Conservation (phyloP, 2,329 filamentous ascomycete species). For the Pestalotiopsis sp. region DNA sequence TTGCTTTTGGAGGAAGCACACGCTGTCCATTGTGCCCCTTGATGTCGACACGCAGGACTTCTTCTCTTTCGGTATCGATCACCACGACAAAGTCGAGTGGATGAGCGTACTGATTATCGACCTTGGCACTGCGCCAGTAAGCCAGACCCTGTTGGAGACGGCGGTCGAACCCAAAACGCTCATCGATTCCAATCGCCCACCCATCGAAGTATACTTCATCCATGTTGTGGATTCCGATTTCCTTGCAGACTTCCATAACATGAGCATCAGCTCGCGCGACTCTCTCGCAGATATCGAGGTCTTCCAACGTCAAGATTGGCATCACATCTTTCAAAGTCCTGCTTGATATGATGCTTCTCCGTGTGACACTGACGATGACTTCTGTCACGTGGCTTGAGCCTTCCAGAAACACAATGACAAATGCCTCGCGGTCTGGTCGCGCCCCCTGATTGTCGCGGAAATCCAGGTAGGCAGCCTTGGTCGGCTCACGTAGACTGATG, state of each 20-base stretch:
- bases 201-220: constrained; percentile 82
- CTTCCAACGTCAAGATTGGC: constrained; percentile 72
- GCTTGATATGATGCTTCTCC: constrained; percentile 41
- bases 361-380: constrained; percentile 52
- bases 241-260: constrained; percentile 76
- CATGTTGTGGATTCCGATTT: constrained; percentile 80
- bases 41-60: constrained; percentile 49
- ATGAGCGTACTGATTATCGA: constrained; percentile 73
- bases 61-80: constrained; percentile 47
- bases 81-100: constrained; percentile 48
- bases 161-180: constrained; percentile 72
- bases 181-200: constrained; percentile 83
- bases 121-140: constrained; percentile 75
- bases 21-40: constrained; percentile 34
- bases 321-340: constrained; percentile 50
- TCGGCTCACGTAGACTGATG: constrained; percentile 67
- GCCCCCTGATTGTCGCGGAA: constrained; percentile 54
- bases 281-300: constrained; percentile 74
- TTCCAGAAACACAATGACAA: constrained; percentile 49
- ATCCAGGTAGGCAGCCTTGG: constrained; percentile 64
- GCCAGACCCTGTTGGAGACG: constrained; percentile 80
- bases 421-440: constrained; percentile 52
- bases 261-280: constrained; percentile 69
- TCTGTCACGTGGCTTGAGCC: constrained; percentile 45
- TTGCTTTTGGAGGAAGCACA: constrained; percentile 38